phyloP scores from a whole-genome alignment of 169 alveolate species.

The Plasmodium gaboni region DNA sequence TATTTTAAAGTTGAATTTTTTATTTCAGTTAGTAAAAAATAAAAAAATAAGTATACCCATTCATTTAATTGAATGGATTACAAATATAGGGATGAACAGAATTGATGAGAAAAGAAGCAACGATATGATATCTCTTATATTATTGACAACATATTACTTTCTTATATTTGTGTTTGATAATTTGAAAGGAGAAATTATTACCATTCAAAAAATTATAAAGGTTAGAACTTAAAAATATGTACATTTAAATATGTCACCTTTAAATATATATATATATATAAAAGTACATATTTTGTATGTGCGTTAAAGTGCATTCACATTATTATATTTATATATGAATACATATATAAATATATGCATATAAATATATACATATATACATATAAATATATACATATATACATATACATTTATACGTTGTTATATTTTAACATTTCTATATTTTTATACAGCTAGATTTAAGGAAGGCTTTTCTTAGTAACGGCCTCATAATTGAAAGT shows the following conservation, averaged over 20 bases:
- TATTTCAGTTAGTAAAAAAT: background rate
- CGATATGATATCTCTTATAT: background rate
- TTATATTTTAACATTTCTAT: background rate
- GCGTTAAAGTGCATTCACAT: constrained; percentile 9
- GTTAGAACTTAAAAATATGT: background rate
- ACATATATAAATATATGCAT: background rate
- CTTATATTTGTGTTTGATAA: background rate
- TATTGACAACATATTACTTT: background rate
- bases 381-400: constrained; percentile 4
- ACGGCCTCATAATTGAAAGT: constrained; percentile 5
- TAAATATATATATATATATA: background rate
- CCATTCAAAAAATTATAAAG: background rate
- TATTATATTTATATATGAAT: background rate
- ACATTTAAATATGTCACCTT: background rate
- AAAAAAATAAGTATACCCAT: constrained; percentile 1
- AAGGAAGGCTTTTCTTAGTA: background rate
- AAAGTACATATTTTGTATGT: background rate
- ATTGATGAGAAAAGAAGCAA: background rate
- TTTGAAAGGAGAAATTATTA: background rate
- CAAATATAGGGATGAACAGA: background rate
- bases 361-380: background rate
- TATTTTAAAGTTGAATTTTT: background rate
- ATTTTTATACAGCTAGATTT: constrained; percentile 12
- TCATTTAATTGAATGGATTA: background rate
- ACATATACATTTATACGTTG: background rate